These are phyloP conservation scores for Ophiobolus disseminans DNA, from an alignment of 2,329 filamentous ascomycete genomes.

Conservation along the genomic window DNA sequence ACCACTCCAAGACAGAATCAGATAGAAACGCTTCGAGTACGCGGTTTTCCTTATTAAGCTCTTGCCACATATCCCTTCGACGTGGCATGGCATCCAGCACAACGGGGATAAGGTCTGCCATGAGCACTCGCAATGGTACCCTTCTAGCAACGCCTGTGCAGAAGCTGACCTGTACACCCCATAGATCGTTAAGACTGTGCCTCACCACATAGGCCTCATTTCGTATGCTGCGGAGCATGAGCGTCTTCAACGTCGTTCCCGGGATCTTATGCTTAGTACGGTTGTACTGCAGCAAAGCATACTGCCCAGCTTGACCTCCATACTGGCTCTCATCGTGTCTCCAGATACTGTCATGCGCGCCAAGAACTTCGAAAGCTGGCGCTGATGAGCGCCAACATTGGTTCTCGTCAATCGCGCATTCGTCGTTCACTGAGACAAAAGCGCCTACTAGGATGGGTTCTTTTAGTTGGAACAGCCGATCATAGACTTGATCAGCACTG, in stretches of 20 bases:
- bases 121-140: slow-evolving; percentile 18
- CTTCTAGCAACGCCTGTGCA: slow-evolving; percentile 28
- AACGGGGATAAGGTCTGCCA: slow-evolving; percentile 19
- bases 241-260: slow-evolving; percentile 8
- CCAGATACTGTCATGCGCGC: background rate
- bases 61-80: no score
- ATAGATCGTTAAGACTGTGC: slow-evolving; percentile 11
- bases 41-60: no score
- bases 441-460: slow-evolving; percentile 1
- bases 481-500: no score
- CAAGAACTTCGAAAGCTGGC: slow-evolving; percentile 1
- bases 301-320: slow-evolving; percentile 15
- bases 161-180: slow-evolving; percentile 29
- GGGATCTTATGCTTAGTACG: slow-evolving; percentile 6
- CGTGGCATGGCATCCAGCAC: background rate
- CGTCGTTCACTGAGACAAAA: background rate
- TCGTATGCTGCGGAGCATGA: slow-evolving; percentile 1
- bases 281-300: background rate
- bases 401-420: slow-evolving; percentile 2
- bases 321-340: slow-evolving; percentile 5
- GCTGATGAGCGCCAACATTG: background rate
- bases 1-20: no score
- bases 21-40: no score
- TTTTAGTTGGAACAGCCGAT: no score
- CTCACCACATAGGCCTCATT: slow-evolving; percentile 4